Base-by-base conservation (phyloP, 176 grass and related monocot species). In the Canna indica region DNA sequence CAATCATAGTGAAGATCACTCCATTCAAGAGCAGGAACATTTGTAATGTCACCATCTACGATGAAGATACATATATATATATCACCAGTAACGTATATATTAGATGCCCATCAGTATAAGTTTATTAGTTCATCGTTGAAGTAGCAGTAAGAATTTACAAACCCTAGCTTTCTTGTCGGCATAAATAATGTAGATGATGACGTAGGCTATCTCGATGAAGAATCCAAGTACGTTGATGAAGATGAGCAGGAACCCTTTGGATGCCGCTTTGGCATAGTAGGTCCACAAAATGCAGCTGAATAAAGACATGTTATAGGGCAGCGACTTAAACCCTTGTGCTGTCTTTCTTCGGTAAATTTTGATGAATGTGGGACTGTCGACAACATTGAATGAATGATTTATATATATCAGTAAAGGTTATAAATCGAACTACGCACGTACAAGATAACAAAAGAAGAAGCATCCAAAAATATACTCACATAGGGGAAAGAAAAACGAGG, bases 211-310 rank as follows among this genome's bases (percentile, higher is more conserved):
- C 87, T 96, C 91, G 47, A 96, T 96, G 57, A 96, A 29, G 64
- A 87, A 96, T 20, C 85, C 91, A 4, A 80, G 76, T 0, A 62
- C 54, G 75, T 96, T 91, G 32, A 88, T 88, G 50, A 85, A 86
- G 78, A 96, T 74, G 47, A 96, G 88, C 7, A 91, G 83, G 64
- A 22, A 77, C 36, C 81, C 80, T 54, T 74, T 20, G 3, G 82
- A 74, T 54, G 90, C 81, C 60, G 83, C 32, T 50, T 83, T 60
- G 1, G 91, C 87, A 75, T 97, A 97, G 76, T 87, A 97, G 66
- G 90, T 87, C 94, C 88, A 97, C 38, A 97, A 39, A 81, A 90
- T 92, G 4, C 88, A 81, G 45, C 94, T 97, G 36, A 97, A 97
- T 2, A 97, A 84, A 0, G 94, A 86, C 36, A 97, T 79, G 0